Evolutionary conservation across 352 stramenopile genomes (phyloP).

Genomic region (Chrysophaeum taylorii): DNA sequence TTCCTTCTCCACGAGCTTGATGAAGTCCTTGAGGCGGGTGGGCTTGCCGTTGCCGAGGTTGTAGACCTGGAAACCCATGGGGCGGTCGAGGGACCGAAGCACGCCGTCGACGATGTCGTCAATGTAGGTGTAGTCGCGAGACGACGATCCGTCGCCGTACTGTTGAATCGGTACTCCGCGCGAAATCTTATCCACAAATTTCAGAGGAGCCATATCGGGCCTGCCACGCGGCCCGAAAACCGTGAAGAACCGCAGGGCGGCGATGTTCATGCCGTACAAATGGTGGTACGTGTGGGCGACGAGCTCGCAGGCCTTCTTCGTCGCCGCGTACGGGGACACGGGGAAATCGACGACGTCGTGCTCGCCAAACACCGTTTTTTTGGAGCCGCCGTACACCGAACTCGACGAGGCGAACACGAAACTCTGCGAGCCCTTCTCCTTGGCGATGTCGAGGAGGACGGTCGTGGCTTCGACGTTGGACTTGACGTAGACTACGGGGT

Average conservation of each 20-base stretch:
- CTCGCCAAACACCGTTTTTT: slow-evolving; percentile 75
- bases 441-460: slow-evolving; percentile 75
- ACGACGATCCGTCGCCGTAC: slow-evolving; percentile 87
- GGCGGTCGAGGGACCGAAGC: slow-evolving; percentile 53
- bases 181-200: slow-evolving; percentile 90
- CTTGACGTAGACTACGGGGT: slow-evolving; percentile 94
- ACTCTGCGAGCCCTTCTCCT: slow-evolving; percentile 71
- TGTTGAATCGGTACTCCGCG: slow-evolving; percentile 81
- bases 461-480: slow-evolving; percentile 88
- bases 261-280: slow-evolving; percentile 83
- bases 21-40: slow-evolving; percentile 83
- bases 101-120: slow-evolving; percentile 93
- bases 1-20: slow-evolving; percentile 80
- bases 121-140: slow-evolving; percentile 95
- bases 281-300: slow-evolving; percentile 93
- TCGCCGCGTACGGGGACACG: slow-evolving; percentile 88
- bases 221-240: slow-evolving; percentile 87
- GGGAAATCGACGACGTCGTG: slow-evolving; percentile 78
- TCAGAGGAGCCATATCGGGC: slow-evolving; percentile 96
- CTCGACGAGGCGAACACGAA: slow-evolving; percentile 91
- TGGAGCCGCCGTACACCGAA: slow-evolving; percentile 85
- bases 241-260: slow-evolving; percentile 95
- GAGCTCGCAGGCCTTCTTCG: slow-evolving; percentile 93
- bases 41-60: slow-evolving; percentile 88
- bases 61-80: slow-evolving; percentile 82